phyloP scores from a whole-genome alignment of 768 basidiomycete genomes.

The Termitomyces bulborhizus region DNA sequence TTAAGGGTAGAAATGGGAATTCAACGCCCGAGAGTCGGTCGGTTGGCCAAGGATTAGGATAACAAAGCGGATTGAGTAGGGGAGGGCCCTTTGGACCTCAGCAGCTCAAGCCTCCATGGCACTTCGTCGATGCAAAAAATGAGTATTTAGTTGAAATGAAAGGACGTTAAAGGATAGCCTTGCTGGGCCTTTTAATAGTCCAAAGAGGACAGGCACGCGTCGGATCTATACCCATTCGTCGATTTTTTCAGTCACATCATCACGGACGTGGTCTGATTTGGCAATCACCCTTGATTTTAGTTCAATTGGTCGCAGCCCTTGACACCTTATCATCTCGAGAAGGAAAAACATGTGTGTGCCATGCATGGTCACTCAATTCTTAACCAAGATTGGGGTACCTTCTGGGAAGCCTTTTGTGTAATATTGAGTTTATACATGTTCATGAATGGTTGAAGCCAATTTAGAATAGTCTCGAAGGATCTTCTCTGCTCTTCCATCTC shows the following conservation, averaged over 20 bases:
- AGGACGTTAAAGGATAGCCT: background rate
- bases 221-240: background rate
- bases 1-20: constrained; percentile 9
- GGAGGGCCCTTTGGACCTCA: constrained; percentile 64
- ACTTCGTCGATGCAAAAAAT: constrained; percentile 13
- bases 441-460: background rate
- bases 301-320: background rate
- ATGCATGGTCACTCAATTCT: background rate
- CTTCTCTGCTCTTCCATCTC: background rate
- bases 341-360: background rate
- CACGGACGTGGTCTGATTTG: background rate
- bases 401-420: background rate
- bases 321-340: no score
- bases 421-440: background rate
- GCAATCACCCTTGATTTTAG: background rate
- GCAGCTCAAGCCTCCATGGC: constrained; percentile 72
- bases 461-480: background rate
- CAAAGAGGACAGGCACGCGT: constrained; percentile 1
- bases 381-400: background rate
- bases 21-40: constrained; percentile 17
- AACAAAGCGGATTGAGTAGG: constrained; percentile 48
- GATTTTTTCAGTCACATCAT: background rate
- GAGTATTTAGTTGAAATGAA: background rate
- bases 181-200: background rate
- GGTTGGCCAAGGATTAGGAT: constrained; percentile 12